These are phyloP conservation scores for Phytophthora vignae DNA, from an alignment of 352 stramenopile species.

Conservation along the genomic window DNA sequence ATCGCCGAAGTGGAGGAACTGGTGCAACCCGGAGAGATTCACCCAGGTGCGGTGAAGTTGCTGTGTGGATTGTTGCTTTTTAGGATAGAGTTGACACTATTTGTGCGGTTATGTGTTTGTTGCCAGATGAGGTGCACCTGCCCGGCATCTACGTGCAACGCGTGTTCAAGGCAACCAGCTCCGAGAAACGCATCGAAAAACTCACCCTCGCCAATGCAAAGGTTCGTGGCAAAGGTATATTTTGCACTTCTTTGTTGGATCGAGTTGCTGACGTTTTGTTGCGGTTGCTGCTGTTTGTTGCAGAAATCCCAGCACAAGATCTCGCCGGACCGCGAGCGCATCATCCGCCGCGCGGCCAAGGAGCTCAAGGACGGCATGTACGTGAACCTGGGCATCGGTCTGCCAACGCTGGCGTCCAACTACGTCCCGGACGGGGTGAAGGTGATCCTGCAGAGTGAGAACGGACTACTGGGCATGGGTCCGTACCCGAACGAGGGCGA, in stretches of 20 bases:
- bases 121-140: conserved; percentile 92
- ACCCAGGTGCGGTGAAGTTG: conserved; percentile 61
- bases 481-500: conserved; percentile 91
- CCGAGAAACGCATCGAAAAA: conserved; percentile 96
- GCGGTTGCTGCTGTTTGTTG: neutral
- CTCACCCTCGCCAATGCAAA: conserved; percentile 86
- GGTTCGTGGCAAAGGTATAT: conserved; percentile 17
- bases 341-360: conserved; percentile 93
- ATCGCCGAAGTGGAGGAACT: conserved; percentile 97
- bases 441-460: conserved; percentile 97
- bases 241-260: neutral
- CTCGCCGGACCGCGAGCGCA: conserved; percentile 87
- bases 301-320: conserved; percentile 70
- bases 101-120: neutral
- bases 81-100: conserved; percentile 2
- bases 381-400: conserved; percentile 97
- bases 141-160: conserved; percentile 97
- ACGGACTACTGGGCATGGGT: conserved; percentile 95
- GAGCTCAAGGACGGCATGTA: conserved; percentile 96
- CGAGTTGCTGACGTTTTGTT: neutral
- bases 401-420: conserved; percentile 96
- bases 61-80: neutral
- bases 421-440: conserved; percentile 95
- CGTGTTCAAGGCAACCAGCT: conserved; percentile 91
- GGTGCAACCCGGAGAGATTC: conserved; percentile 93